These are phyloP conservation scores for Saksenaea oblongispora DNA, from an alignment of 371 early-diverging fungal species.

Conservation along the genomic window DNA sequence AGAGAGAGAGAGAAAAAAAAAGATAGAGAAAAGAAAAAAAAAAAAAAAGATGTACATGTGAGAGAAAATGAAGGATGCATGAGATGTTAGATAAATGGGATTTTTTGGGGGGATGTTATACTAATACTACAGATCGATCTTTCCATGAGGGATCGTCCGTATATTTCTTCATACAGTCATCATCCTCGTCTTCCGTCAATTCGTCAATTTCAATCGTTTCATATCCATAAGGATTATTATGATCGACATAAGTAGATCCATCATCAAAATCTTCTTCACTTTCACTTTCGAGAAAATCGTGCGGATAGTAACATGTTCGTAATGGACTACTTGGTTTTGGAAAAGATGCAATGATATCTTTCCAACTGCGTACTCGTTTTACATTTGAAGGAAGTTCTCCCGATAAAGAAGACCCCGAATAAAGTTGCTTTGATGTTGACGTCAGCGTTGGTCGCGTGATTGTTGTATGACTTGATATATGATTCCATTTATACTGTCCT, in stretches of 20 bases:
- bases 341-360: constrained; percentile 43
- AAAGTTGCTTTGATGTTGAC: constrained; percentile 30
- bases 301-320: constrained; percentile 32
- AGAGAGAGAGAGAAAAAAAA: neutral
- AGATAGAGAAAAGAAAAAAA: neutral
- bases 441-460: constrained; percentile 23
- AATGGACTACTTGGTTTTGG: constrained; percentile 47
- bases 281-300: constrained; percentile 16
- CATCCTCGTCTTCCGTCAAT: constrained; percentile 16
- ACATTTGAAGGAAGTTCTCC: constrained; percentile 35
- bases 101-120: neutral
- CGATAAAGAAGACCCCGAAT: constrained; percentile 7
- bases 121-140: neutral
- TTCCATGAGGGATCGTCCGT: constrained; percentile 4
- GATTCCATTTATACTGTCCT: constrained; percentile 52
- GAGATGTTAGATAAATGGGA: neutral
- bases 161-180: constrained; percentile 1
- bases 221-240: constrained; percentile 17
- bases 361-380: constrained; percentile 44
- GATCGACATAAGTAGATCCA: constrained; percentile 4
- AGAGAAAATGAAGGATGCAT: neutral
- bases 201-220: constrained; percentile 28
- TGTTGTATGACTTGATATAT: constrained; percentile 7
- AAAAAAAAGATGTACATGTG: neutral
- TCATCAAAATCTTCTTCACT: constrained; percentile 29